Percentiles rank a stretch among this genome's conserved stretches.
These are phyloP conservation scores for Phlyctochytrium planicorne DNA, from an alignment of 192 early-diverging fungal species.

Conservation along the genomic window DNA sequence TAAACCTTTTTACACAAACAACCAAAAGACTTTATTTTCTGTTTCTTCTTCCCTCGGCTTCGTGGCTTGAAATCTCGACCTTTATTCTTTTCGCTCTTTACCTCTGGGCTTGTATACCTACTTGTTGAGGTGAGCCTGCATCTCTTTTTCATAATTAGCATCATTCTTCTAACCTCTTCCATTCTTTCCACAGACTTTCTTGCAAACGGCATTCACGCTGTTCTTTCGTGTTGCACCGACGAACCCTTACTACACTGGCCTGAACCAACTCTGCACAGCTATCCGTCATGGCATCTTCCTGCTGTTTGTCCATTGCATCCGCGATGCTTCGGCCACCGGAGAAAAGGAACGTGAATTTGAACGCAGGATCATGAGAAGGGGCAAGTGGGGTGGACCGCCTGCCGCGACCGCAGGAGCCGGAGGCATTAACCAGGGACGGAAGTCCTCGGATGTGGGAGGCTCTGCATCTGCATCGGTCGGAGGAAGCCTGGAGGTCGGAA, in stretches of 20 bases:
- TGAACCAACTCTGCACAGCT: not conserved
- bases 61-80: not conserved
- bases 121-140: no score
- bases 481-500: no score
- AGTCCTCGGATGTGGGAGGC: no score
- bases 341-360: not conserved
- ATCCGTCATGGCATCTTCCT: not conserved
- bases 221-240: not conserved
- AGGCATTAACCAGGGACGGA: no score
- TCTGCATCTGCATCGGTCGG: no score
- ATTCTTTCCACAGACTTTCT: constrained; percentile 1
- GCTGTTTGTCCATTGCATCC: not conserved
- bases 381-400: not conserved
- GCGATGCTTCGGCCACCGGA: not conserved
- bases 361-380: no score
- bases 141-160: no score
- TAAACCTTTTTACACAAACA: no score
- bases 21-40: not conserved
- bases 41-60: not conserved
- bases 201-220: not conserved
- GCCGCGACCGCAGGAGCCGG: not conserved
- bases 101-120: not conserved
- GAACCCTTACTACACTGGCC: not conserved
- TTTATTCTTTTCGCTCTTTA: not conserved
- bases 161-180: no score